Conservation (phyloP, 768 basidiomycete species). For the Sistotremastrum suecicum region DNA sequence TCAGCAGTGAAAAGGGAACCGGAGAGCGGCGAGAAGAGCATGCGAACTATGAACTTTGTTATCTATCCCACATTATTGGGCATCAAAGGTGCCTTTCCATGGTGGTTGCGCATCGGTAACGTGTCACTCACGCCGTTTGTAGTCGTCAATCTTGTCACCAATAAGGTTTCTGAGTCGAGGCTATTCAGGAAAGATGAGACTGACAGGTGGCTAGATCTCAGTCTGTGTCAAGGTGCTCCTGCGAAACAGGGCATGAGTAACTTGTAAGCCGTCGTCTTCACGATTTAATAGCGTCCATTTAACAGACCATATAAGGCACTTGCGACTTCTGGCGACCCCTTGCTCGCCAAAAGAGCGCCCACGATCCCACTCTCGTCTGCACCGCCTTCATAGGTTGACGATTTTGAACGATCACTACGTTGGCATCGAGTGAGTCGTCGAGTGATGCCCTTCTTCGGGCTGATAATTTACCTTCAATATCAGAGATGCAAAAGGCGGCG, state of each 20-base stretch:
- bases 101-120: neutral
- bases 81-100: slow-evolving; percentile 92
- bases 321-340: slow-evolving; percentile 91
- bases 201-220: slow-evolving; percentile 77
- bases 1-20: slow-evolving; percentile 85
- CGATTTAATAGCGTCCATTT: neutral
- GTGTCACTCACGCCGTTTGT: neutral
- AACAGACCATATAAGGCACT: slow-evolving; percentile 44
- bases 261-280: slow-evolving; percentile 58
- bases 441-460: too few species aligned
- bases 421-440: slow-evolving; percentile 82
- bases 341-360: slow-evolving; percentile 73
- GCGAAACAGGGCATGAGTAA: slow-evolving; percentile 74
- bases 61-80: slow-evolving; percentile 89
- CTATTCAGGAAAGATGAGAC: slow-evolving; percentile 90
- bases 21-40: slow-evolving; percentile 97
- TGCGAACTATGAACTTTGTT: slow-evolving; percentile 88
- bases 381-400: slow-evolving; percentile 87
- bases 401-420: slow-evolving; percentile 90
- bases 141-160: slow-evolving; percentile 94
- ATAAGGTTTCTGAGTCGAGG: slow-evolving; percentile 77
- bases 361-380: slow-evolving; percentile 87
- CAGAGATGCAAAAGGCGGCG: slow-evolving; percentile 74
- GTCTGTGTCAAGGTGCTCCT: slow-evolving; percentile 88
- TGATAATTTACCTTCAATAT: too few species aligned